These are phyloP conservation scores for Venturia aucupariae DNA, from an alignment of 2,329 filamentous ascomycete species.

Conservation along the genomic window DNA sequence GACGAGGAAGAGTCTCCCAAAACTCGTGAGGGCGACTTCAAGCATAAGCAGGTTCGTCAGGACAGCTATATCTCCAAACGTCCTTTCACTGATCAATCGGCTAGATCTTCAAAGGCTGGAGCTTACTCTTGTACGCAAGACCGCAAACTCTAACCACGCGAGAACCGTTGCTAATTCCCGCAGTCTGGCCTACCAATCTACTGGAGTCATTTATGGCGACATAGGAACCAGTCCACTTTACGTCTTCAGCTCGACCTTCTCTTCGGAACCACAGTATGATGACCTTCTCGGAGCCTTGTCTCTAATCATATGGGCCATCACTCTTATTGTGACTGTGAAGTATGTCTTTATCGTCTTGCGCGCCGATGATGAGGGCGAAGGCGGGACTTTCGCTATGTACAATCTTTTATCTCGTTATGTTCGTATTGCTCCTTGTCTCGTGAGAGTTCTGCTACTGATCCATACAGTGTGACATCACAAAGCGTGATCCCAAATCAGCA, in stretches of 20 bases:
- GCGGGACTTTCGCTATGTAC: constrained; percentile 22
- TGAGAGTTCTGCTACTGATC: too few species aligned
- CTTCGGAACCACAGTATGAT: constrained; percentile 43
- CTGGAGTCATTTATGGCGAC: constrained; percentile 61
- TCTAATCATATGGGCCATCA: constrained; percentile 60
- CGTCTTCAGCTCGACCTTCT: constrained; percentile 61
- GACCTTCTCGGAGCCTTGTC: constrained; percentile 58
- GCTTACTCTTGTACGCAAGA: constrained; percentile 14
- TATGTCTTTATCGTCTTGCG: constrained; percentile 57
- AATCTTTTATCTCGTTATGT: constrained; percentile 32
- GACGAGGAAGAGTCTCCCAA: constrained; percentile 16
- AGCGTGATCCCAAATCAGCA: constrained; percentile 48
- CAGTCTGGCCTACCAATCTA: constrained; percentile 50
- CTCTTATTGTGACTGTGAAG: constrained; percentile 60
- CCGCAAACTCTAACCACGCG: neutral
- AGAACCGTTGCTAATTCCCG: neutral
- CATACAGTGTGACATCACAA: constrained; percentile 48
- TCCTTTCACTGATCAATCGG: neutral
- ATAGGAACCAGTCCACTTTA: constrained; percentile 62
- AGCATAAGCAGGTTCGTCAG: constrained; percentile 16
- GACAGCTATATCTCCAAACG: neutral
- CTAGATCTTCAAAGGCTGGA: constrained; percentile 17
- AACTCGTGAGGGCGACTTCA: constrained; percentile 16
- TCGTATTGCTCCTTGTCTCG: constrained; percentile 17
- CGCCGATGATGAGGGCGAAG: constrained; percentile 63